Evolutionary conservation across 176 grass and related monocot genomes (phyloP), one percentile per base, ranked within the genome.

Genomic region (Ananas comosus): DNA sequence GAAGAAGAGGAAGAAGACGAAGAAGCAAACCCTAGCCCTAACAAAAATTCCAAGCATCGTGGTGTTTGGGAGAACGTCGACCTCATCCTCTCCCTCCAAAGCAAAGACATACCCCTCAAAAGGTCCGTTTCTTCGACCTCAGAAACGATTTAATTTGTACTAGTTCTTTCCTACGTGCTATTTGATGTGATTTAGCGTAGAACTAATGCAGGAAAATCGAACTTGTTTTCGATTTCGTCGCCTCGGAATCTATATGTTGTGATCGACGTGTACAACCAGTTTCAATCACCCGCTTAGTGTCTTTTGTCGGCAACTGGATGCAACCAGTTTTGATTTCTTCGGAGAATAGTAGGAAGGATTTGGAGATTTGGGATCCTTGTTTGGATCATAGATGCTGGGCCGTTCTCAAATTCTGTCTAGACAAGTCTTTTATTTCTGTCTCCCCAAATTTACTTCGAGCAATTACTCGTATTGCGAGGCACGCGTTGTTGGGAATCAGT

Each of bases 151-250:
- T 16, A 48, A 23, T 58, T 25, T 68, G 23, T 48, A 5, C 10
- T 50, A 6, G 33, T 42, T 9, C 69, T 64, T 25, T 71, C 53
- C 19, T 51, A 9, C 74, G 65, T 53, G 50, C 22, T 16, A 13
- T 82, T 59, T 1, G 21, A 65, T 64, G 54, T 63, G 51, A 13
- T 48, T 54, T 54, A 71, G 67, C 28, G 21, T 69, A 74, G 14
- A 82, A 82, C 76, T 66, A 22, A 17, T 88, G 89, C 90, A 99
- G 94, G 74, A 99, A 99, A 80, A 78, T 99, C 58, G 87, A 86
- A 65, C 70, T 86, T 70, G 81, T 75, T 8, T 81, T 82, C 68
- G 69, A 82, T 73, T 93, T 88, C 72, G 33, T 93, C 65, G 80
- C 12, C 10, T 61, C 51, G 48, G 76, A 79, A 67, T 53, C 47